These are phyloP conservation scores for Borovskyia barvae DNA, from an alignment of 208 protist genomes.

Conservation along the genomic window DNA sequence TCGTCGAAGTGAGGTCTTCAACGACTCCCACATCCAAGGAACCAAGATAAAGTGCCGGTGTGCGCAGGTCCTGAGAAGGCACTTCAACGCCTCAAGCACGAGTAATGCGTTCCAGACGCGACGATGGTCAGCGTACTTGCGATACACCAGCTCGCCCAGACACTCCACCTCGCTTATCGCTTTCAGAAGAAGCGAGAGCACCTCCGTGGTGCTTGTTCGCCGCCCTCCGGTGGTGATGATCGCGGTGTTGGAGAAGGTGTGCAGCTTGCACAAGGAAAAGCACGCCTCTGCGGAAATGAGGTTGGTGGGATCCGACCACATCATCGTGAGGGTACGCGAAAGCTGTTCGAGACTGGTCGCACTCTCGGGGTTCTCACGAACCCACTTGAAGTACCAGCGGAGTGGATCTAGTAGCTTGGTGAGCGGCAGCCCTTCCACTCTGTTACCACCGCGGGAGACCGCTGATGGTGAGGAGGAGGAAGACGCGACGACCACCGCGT, in stretches of 20 bases:
- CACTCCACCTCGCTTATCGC: constrained; percentile 55
- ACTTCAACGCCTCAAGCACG: constrained; percentile 64
- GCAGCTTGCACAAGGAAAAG: constrained; percentile 58
- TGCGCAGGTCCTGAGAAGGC: constrained; percentile 49
- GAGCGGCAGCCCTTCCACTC: constrained; percentile 5
- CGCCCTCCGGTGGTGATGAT: constrained; percentile 42
- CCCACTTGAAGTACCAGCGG: constrained; percentile 66
- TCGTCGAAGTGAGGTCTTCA: constrained; percentile 34
- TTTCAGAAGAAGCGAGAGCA: constrained; percentile 32
- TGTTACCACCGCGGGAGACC: neutral
- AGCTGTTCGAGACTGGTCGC: constrained; percentile 63
- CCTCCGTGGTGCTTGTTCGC: constrained; percentile 32
- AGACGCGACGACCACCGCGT: neutral
- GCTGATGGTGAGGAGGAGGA: neutral
- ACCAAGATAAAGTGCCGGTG: constrained; percentile 70
- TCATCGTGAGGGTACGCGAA: constrained; percentile 51
- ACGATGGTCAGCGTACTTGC: constrained; percentile 50
- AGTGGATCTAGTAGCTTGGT: constrained; percentile 33
- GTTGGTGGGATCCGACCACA: constrained; percentile 60
- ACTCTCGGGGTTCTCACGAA: constrained; percentile 68
- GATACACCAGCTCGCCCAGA: constrained; percentile 53
- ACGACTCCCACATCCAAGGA: constrained; percentile 61
- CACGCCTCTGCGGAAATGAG: constrained; percentile 64
- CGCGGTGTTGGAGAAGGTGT: constrained; percentile 49
- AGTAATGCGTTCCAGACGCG: constrained; percentile 59